phyloP scores from a whole-genome alignment of 352 stramenopile genomes.

The Phytophthora fragariae region DNA sequence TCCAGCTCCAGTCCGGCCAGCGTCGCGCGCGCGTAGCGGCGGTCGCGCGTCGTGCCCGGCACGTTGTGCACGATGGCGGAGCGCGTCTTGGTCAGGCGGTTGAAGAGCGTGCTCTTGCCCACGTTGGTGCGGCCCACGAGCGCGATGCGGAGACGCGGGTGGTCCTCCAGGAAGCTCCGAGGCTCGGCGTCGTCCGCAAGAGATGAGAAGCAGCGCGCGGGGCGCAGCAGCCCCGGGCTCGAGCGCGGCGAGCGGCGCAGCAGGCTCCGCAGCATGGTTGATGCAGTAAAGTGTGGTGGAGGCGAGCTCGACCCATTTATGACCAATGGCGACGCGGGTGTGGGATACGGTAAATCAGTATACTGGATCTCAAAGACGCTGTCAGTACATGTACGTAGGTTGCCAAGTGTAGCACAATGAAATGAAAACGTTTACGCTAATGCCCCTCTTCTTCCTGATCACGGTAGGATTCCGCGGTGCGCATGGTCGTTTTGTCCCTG shows the following conservation, averaged over 20 bases:
- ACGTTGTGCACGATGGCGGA: constrained; percentile 87
- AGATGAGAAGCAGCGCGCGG: constrained; percentile 27
- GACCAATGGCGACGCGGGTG: too few species aligned
- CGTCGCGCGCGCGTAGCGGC: constrained; percentile 69
- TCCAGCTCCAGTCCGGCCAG: constrained; percentile 81
- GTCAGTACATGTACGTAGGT: too few species aligned
- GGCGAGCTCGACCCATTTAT: not conserved
- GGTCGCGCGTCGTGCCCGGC: constrained; percentile 79
- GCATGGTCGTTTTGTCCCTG: too few species aligned
- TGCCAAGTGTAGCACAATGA: too few species aligned
- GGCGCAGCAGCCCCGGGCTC: constrained; percentile 25
- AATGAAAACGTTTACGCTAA: too few species aligned
- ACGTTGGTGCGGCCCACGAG: constrained; percentile 89
- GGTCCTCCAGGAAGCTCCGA: constrained; percentile 34
- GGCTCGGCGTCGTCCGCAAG: constrained; percentile 3
- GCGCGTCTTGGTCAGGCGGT: constrained; percentile 81
- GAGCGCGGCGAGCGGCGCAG: constrained; percentile 24
- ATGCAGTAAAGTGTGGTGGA: not conserved
- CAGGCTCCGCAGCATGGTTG: constrained; percentile 52
- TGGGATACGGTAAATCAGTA: too few species aligned
- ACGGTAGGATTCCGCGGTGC: too few species aligned
- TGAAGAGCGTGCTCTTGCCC: constrained; percentile 89
- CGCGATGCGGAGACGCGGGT: constrained; percentile 74
- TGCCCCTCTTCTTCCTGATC: too few species aligned
- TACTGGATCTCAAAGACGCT: too few species aligned